Conservation (phyloP, 108 stramenopile species). For the Bacterosira constricta region DNA sequence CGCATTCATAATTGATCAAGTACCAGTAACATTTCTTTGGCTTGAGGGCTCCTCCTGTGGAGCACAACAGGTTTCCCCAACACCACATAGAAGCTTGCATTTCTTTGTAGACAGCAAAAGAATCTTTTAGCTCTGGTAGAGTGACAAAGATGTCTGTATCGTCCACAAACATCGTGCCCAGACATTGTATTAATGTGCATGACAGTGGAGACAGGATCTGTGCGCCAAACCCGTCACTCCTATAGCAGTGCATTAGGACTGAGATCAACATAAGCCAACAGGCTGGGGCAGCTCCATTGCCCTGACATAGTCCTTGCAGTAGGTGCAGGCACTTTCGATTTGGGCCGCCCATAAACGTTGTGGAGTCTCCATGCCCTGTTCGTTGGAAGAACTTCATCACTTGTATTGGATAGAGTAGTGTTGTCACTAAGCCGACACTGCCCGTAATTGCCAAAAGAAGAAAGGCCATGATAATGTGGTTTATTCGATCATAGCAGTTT, state of each 20-base stretch:
- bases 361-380: neutral
- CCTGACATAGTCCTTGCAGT: neutral
- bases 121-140: too few relatives aligned
- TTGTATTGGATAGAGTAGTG: neutral
- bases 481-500: neutral
- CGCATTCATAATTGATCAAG: neutral
- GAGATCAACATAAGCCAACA: too few relatives aligned
- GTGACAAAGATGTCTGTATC: neutral
- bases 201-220: too few relatives aligned
- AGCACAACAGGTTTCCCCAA: neutral
- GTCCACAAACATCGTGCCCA: neutral
- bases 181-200: too few relatives aligned
- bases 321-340: neutral
- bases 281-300: too few relatives aligned
- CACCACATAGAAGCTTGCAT: too few relatives aligned
- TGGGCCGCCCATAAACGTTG: conserved; percentile 5
- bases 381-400: conserved; percentile 6
- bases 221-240: neutral
- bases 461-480: neutral
- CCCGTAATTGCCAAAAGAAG: neutral
- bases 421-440: neutral
- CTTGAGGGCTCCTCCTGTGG: neutral
- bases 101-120: too few relatives aligned
- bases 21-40: neutral
- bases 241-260: neutral